These are phyloP conservation scores for Fusarium verticillioides DNA, from an alignment of 2,329 filamentous ascomycete species.

Conservation along the genomic window DNA sequence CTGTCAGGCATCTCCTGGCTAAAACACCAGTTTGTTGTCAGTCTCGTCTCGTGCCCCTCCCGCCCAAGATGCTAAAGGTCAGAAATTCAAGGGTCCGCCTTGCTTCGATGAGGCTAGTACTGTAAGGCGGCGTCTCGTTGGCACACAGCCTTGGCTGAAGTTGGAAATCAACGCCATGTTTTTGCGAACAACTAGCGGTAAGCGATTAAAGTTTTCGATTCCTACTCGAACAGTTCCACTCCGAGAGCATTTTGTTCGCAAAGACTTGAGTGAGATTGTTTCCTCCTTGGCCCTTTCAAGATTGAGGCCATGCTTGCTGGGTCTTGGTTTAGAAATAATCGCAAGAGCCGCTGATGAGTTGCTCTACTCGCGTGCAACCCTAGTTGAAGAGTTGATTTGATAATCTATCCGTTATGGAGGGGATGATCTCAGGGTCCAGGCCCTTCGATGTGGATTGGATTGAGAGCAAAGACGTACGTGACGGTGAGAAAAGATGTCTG, in stretches of 20 bases:
- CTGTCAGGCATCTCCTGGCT: slow-evolving; percentile 7
- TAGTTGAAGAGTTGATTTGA: slow-evolving; percentile 35
- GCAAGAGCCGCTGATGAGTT: slow-evolving; percentile 28
- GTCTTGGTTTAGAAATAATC: neutral
- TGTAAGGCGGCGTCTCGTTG: slow-evolving; percentile 28
- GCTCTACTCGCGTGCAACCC: slow-evolving; percentile 36
- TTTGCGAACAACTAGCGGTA: slow-evolving; percentile 42
- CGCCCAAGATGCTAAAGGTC: slow-evolving; percentile 18
- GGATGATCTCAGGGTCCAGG: slow-evolving; percentile 44
- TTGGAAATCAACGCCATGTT: slow-evolving; percentile 32
- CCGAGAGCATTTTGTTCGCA: slow-evolving; percentile 3
- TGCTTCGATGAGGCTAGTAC: slow-evolving; percentile 28
- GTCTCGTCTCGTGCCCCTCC: slow-evolving; percentile 33
- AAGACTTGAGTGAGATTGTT: neutral
- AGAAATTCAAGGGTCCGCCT: slow-evolving; percentile 33
- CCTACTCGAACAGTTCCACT: slow-evolving; percentile 24
- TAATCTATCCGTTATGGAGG: slow-evolving; percentile 34
- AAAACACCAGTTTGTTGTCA: slow-evolving; percentile 14
- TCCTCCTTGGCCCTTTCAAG: neutral
- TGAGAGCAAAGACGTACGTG: slow-evolving; percentile 15
- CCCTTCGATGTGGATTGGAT: slow-evolving; percentile 42
- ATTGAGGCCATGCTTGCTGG: neutral
- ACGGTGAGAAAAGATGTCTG: slow-evolving; percentile 25
- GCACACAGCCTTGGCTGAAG: slow-evolving; percentile 30
- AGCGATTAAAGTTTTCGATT: slow-evolving; percentile 24